Base-by-base conservation (phyloP, 768 basidiomycete genomes). In the Collybia sordida region DNA sequence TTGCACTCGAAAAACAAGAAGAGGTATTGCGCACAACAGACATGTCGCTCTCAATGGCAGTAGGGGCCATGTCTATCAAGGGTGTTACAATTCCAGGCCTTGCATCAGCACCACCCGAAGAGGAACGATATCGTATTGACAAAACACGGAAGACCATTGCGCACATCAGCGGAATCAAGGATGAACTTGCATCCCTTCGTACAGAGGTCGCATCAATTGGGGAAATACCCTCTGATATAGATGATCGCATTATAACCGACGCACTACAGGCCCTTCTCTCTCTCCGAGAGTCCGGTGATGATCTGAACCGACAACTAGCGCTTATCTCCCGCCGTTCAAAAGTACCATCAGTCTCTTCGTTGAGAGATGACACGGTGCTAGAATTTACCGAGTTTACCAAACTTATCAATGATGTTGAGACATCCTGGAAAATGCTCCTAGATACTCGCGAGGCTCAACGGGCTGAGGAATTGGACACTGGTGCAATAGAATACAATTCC, bases 51-150 rank as follows among this genome's bases (percentile, higher is more conserved):
- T 38, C 37, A 15, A 38, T n/a, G n/a, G 37, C 37, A n/a, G 37
- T 38, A n/a, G 21, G 21, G 37, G 37, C n/a, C n/a, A 38, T 38
- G 37, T 38, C 37, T 5, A 38, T 38, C n/a, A 38, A 6, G 37
- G 37, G 21, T 19, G 21, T 19, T 15, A 38, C 37, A 15, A 38
- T 38, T 19, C 37, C 37, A 38, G 37, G n/a, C 6, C n/a, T 19
- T 15, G 39, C 39, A 19, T 11, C n/a, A 23, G 21, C 39, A 21
- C 24, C 24, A 21, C 39, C 39, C 24, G 39, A 41, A 21, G 24
- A 41, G 21, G 39, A 41, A 19, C 49, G 28, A 21, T 49, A 49
- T 37, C 34, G 31, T n/a, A 47, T 47, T 47, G 45, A 47, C 35
- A 47, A 35, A 35, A 21, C 34, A 4, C 45, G 45, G 34, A 47